These are phyloP conservation scores for Davidsoniella neocaledoniae DNA, from an alignment of 2,329 filamentous ascomycete genomes.

Conservation along the genomic window DNA sequence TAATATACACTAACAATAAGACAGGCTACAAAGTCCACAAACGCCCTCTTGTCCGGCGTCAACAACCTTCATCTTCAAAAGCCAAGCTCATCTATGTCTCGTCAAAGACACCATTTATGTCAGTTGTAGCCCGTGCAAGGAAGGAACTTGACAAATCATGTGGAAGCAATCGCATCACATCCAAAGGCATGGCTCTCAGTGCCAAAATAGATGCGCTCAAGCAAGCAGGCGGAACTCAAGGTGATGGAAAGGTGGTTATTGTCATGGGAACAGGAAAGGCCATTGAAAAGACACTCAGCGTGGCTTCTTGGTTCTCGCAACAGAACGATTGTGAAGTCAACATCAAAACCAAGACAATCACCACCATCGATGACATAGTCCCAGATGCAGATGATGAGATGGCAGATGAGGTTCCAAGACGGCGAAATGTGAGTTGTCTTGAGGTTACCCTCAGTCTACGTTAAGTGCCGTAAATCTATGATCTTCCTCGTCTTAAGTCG, in stretches of 20 bases:
- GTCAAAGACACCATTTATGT: conserved; percentile 48
- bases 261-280: conserved; percentile 51
- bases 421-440: conserved; percentile 33
- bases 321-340: conserved; percentile 28
- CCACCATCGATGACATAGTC: conserved; percentile 51
- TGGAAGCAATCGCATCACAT: conserved; percentile 9
- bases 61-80: conserved; percentile 27
- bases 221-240: conserved; percentile 10
- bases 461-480: conserved; percentile 17
- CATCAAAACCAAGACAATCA: conserved; percentile 44
- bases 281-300: conserved; percentile 42
- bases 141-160: conserved; percentile 41
- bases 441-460: conserved; percentile 31
- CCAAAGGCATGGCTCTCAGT: conserved; percentile 27
- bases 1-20: not conserved
- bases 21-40: conserved; percentile 33
- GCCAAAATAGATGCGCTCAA: conserved; percentile 26
- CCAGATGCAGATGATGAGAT: conserved; percentile 21
- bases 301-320: conserved; percentile 42
- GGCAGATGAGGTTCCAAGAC: conserved; percentile 23
- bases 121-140: conserved; percentile 46
- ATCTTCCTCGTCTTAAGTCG: no score
- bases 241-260: conserved; percentile 28
- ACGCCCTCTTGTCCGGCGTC: conserved; percentile 27
- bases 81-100: conserved; percentile 46